Evolutionary conservation across 345 rosid genomes (phyloP).

Genomic region (Xanthoceras sorbifolium): DNA sequence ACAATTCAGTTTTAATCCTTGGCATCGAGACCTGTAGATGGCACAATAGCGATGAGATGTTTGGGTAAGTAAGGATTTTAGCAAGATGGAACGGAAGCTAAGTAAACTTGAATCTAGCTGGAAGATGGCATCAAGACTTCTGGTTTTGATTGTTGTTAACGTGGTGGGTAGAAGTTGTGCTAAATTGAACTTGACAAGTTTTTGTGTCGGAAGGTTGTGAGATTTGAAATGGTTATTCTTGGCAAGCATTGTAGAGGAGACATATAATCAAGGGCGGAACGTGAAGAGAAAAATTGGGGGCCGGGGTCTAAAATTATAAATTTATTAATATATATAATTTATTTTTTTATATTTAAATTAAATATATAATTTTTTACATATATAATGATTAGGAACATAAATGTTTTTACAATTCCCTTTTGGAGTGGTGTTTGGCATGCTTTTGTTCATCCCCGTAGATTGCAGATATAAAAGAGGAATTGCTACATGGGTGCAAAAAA

Average conservation of each 20-base stretch:
- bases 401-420: background rate
- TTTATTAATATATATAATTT: too few relatives aligned
- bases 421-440: background rate
- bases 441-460: background rate
- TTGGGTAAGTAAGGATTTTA: background rate
- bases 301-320: too few relatives aligned
- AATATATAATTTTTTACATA: too few relatives aligned
- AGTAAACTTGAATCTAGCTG: background rate
- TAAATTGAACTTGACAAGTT: background rate
- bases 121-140: background rate
- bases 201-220: background rate
- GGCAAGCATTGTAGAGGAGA: background rate
- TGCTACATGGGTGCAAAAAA: conserved; percentile 2
- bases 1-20: background rate
- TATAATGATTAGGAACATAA: too few relatives aligned
- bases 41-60: background rate
- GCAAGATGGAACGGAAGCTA: background rate
- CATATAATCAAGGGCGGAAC: background rate
- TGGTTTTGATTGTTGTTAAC: background rate
- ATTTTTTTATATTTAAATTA: too few relatives aligned
- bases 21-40: too few relatives aligned
- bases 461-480: background rate
- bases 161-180: background rate
- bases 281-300: background rate
- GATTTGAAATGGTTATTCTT: background rate